Conservation (phyloP, 176 grass and related monocot genomes). For the Hordeum marinum region DNA sequence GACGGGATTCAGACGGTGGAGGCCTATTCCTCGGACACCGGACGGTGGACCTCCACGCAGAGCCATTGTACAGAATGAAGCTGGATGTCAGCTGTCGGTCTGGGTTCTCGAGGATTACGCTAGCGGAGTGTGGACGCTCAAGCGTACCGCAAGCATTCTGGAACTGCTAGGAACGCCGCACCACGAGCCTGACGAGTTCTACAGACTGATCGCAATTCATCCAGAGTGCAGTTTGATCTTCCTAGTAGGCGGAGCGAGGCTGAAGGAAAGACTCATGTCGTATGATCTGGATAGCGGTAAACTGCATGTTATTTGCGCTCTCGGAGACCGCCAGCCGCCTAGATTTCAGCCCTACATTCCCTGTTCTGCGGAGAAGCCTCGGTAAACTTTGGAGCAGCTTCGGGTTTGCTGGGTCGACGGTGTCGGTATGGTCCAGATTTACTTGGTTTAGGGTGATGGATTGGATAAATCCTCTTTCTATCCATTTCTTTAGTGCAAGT, state of each 20-base stretch:
- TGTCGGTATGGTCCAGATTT: too few species aligned
- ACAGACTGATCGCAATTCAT: not conserved
- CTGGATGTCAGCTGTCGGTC: too few species aligned
- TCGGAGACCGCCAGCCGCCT: not conserved
- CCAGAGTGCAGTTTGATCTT: not conserved
- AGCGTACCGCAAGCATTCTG: not conserved
- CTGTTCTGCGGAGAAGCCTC: not conserved
- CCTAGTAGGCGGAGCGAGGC: not conserved
- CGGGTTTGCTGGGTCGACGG: not conserved
- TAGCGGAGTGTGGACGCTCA: not conserved
- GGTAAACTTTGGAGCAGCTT: not conserved
- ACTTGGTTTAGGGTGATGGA: too few species aligned
- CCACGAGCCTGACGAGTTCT: not conserved
- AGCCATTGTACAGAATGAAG: not conserved
- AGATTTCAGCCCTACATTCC: not conserved
- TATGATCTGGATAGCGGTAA: too few species aligned
- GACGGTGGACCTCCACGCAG: not conserved
- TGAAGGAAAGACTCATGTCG: too few species aligned
- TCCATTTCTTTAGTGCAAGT: too few species aligned
- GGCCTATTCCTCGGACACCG: not conserved
- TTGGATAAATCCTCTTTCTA: too few species aligned
- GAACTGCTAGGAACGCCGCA: not conserved
- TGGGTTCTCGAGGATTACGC: not conserved
- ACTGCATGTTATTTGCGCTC: not conserved
- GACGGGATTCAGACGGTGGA: not conserved